Conservation (phyloP, 2,329 filamentous ascomycete genomes). For the Orbilia javanica region DNA sequence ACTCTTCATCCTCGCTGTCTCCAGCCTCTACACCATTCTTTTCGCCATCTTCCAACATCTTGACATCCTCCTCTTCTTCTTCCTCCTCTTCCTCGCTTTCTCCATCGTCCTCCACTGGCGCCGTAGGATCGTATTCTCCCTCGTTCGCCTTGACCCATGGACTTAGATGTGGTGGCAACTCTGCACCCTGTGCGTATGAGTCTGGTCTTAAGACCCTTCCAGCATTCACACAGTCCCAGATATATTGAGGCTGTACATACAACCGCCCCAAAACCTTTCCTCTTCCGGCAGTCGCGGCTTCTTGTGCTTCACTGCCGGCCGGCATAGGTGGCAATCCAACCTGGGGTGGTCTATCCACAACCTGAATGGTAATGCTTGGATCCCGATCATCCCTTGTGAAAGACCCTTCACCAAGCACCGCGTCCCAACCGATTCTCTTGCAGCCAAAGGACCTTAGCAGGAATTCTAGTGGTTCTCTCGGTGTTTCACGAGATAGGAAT, state of each 20-base stretch:
- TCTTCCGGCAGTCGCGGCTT: constrained; percentile 68
- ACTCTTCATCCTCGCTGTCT: constrained; percentile 64
- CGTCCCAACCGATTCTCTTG: constrained; percentile 95
- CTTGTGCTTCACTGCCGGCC: constrained; percentile 67
- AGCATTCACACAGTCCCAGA: constrained; percentile 97
- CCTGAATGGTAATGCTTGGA: constrained; percentile 91
- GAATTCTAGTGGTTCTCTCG: constrained; percentile 90
- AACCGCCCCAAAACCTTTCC: constrained; percentile 88
- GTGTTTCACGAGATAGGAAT: constrained; percentile 93
- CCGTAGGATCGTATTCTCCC: constrained; percentile 90
- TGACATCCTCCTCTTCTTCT: constrained; percentile 67
- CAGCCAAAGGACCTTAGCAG: constrained; percentile 93
- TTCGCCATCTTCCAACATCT: constrained; percentile 62
- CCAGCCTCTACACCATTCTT: constrained; percentile 65
- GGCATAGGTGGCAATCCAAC: constrained; percentile 68
- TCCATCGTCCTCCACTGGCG: constrained; percentile 87
- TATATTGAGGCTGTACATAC: constrained; percentile 97
- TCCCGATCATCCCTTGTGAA: constrained; percentile 92
- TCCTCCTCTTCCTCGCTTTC: constrained; percentile 78
- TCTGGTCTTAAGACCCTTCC: constrained; percentile 88
- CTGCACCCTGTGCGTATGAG: constrained; percentile 87
- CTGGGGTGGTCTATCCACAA: constrained; percentile 88
- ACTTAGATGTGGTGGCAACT: constrained; percentile 92
- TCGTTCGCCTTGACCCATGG: constrained; percentile 91
- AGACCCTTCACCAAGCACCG: constrained; percentile 87